Percentiles rank a stretch among this genome's conserved stretches.
These are phyloP conservation scores for Exserohilum turcica DNA, from an alignment of 2,329 filamentous ascomycete genomes.

Conservation along the genomic window DNA sequence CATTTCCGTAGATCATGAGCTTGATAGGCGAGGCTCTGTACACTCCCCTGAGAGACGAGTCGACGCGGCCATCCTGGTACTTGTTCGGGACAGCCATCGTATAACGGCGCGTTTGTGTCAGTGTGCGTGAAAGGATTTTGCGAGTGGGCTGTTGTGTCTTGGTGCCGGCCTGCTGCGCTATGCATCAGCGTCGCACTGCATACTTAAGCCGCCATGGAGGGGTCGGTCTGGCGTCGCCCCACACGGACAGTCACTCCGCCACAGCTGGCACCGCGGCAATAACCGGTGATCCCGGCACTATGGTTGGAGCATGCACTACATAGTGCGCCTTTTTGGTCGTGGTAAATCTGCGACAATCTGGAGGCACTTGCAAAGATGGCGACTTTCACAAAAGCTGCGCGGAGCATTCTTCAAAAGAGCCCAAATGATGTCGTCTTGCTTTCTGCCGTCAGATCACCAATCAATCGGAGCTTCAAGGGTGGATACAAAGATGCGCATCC, in stretches of 20 bases:
- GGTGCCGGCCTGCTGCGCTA: conserved; percentile 10
- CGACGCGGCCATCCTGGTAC: conserved; percentile 42
- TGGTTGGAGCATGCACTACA: conserved; percentile 15
- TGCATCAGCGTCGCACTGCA: conserved; percentile 13
- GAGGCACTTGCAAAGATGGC: conserved; percentile 27
- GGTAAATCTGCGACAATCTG: conserved; percentile 1
- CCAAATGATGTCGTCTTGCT: conserved; percentile 96
- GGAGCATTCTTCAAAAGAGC: conserved; percentile 78
- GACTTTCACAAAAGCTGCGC: conserved; percentile 35
- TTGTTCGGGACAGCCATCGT: conserved; percentile 42
- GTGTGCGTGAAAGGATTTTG: conserved; percentile 5
- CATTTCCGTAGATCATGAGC: conserved; percentile 47
- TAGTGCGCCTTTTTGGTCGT: neutral
- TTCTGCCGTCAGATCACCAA: conserved; percentile 82
- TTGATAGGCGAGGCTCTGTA: conserved; percentile 46
- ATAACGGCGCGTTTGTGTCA: neutral
- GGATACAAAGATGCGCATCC: conserved; percentile 92
- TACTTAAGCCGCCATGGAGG: conserved; percentile 39
- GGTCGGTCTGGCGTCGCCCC: conserved; percentile 37
- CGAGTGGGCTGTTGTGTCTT: conserved; percentile 7
- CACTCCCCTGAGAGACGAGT: conserved; percentile 40
- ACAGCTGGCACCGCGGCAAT: conserved; percentile 22
- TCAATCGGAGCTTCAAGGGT: conserved; percentile 86
- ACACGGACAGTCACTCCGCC: conserved; percentile 39
- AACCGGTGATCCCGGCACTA: conserved; percentile 30